Conservation (phyloP, 768 basidiomycete species). For the Trametes cingulata region DNA sequence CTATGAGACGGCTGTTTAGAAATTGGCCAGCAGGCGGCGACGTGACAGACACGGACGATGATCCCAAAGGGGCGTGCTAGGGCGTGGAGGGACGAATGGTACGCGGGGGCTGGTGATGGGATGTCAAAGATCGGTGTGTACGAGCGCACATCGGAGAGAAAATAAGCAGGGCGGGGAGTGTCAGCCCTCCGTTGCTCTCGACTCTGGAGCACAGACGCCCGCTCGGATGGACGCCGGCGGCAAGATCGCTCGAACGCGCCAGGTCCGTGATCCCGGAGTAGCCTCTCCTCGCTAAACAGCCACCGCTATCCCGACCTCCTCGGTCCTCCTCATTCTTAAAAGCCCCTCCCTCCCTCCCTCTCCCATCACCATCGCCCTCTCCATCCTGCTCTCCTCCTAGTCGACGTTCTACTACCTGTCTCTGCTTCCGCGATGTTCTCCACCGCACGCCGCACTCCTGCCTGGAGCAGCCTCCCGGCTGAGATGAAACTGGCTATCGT, state of each 20-base stretch:
- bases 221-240: slow-evolving; percentile 10
- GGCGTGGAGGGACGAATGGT: not conserved
- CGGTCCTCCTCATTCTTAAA: slow-evolving; percentile 13
- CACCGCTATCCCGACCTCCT: slow-evolving; percentile 19
- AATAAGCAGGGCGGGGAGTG: slow-evolving; percentile 3
- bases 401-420: not conserved
- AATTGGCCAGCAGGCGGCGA: no score
- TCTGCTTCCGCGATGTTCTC: slow-evolving; percentile 14
- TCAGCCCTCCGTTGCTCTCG: no score
- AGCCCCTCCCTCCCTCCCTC: not conserved
- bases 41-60: no score
- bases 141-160: slow-evolving; percentile 13
- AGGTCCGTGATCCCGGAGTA: slow-evolving; percentile 19
- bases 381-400: slow-evolving; percentile 3
- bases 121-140: not conserved
- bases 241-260: slow-evolving; percentile 4
- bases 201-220: not conserved
- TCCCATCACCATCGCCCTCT: slow-evolving; percentile 7
- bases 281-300: not conserved
- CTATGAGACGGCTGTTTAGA: not conserved
- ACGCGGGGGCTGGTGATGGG: not conserved
- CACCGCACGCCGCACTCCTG: slow-evolving; percentile 7
- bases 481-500: slow-evolving; percentile 67
- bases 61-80: not conserved
- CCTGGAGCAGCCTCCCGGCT: slow-evolving; percentile 60